Evolutionary conservation across 306 rosid genomes (phyloP), one percentile per base, ranked within the genome.

Genomic region (Cicer chorassanicum): DNA sequence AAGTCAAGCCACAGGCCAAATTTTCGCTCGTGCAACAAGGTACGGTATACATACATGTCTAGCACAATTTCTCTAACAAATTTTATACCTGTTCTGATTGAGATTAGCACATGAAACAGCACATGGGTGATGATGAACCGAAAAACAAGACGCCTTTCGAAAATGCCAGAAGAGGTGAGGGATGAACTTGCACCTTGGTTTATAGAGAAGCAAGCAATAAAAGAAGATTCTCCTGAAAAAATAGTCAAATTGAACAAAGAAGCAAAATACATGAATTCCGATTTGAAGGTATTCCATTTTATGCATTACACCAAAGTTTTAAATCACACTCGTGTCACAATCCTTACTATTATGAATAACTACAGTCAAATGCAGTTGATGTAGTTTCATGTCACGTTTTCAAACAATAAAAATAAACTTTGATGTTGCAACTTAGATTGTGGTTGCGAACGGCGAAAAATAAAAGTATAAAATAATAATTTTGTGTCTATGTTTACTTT

Each of bases 101-200:
- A 68, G 45, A 55, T 55, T 34, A 77, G 48, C 69, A 34, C 43
- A 48, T 69, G 6, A 78, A 85, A 82, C 93, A 93, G 98, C 86
- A 91, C 91, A 36, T 93, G 98, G 97, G 98, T 91, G 85, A 93
- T 88, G 96, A 93, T 93, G 98, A 91, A 93, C 88, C 86, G 81
- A 74, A 82, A 84, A 69, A 88, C 98, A 76, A 88, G 98, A 65
- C 97, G 98, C 74, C 96, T 91, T 65, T 93, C 97, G 2, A 91
- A 91, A 82, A 83, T 91, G 86, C 97, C 97, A 50, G 91, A 91
- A 75, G 98, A 87, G 53, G 98, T 89, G 72, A 91, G 97, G 82
- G 80, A 68, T 46, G 98, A 93, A 81, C 70, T 93, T 69, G 67
- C 88, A 40, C 98, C 98, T 59, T 93, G 98, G 98, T 91, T 89